Base-by-base conservation (phyloP, 768 basidiomycete species). In the Amanita inopinata region DNA sequence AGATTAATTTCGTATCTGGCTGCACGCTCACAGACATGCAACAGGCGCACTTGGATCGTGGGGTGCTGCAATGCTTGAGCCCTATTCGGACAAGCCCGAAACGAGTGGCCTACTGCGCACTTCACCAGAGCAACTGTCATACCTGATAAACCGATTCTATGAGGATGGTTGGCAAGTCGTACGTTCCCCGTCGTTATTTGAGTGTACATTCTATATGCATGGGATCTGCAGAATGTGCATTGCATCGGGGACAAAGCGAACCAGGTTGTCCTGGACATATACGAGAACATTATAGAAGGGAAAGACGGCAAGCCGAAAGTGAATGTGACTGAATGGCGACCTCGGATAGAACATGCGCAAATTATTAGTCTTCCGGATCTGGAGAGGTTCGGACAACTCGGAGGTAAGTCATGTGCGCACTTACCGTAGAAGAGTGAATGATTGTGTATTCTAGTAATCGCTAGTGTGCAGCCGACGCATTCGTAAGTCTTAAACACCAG, bases 391-490 rank as follows among this genome's bases (percentile, higher is more conserved):
- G 83, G 80, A 23, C 66, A 60, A 38, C 69, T 96, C 8, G 89
- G 88, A 52, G 78, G 91, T 83, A 46, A 27, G 76, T 56, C 5
- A 22, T 23, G 24, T n/a, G 12, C 14, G 5, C 5, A 12, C 12
- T 40, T 27, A 20, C 20, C 43, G 24, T 17, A 12, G 14, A 3
- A 11, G 17, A 1, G 7, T 46, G 23, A 39, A 25, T 43, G 14
- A 42, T 33, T 31, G 40, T 20, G 14, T 36, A 17, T n/a, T 23
- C n/a, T 33, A 91, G 87, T 97, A 15, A 83, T 94, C 53, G 74
- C 85, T 3, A 93, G 90, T 51, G 88, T 94, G 2, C 92, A 97
- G 53, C 92, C 92, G 0, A 92, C 88, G 1, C 91, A 96, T 55
- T 89, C 82, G 76, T 89, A 61, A 61, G 78, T 63, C 10, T 14